Conservation (phyloP, 805 yeast species). For the Starmerella sirachaensis region DNA sequence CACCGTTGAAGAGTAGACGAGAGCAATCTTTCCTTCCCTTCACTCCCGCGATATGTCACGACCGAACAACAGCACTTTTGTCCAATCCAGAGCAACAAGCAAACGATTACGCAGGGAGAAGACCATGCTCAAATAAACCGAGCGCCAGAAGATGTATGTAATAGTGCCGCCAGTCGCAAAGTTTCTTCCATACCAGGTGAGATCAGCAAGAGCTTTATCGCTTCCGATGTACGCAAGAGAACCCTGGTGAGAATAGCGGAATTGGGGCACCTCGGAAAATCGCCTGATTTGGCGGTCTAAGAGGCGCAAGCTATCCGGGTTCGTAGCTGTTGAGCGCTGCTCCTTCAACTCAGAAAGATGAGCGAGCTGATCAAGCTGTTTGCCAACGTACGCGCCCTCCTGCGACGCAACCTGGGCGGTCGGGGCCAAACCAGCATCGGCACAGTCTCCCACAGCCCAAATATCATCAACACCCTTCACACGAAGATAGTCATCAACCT, state of each 20-base stretch:
- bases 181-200: slow-evolving; percentile 57
- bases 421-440: slow-evolving; percentile 79
- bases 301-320: slow-evolving; percentile 16
- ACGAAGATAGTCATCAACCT: slow-evolving; percentile 69
- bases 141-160: slow-evolving; percentile 89
- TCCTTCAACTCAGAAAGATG: slow-evolving; percentile 30
- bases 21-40: too few species aligned
- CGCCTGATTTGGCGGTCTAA: slow-evolving; percentile 29
- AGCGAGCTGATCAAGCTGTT: slow-evolving; percentile 47
- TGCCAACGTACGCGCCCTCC: slow-evolving; percentile 74
- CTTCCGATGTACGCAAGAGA: slow-evolving; percentile 84
- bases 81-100: slow-evolving; percentile 79
- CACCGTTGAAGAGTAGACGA: too few species aligned
- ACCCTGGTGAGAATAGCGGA: slow-evolving; percentile 80
- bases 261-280: slow-evolving; percentile 35
- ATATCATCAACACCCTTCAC: slow-evolving; percentile 74
- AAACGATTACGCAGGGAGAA: slow-evolving; percentile 79
- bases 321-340: slow-evolving; percentile 13
- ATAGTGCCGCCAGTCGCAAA: slow-evolving; percentile 72
- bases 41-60: slow-evolving; percentile 85
- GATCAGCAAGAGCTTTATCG: slow-evolving; percentile 88
- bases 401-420: slow-evolving; percentile 97
- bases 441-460: slow-evolving; percentile 90
- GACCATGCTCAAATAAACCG: slow-evolving; percentile 87
- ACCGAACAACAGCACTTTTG: slow-evolving; percentile 76